Conservation (phyloP, 2,329 filamentous ascomycete species). For the Talaromyces sp. region DNA sequence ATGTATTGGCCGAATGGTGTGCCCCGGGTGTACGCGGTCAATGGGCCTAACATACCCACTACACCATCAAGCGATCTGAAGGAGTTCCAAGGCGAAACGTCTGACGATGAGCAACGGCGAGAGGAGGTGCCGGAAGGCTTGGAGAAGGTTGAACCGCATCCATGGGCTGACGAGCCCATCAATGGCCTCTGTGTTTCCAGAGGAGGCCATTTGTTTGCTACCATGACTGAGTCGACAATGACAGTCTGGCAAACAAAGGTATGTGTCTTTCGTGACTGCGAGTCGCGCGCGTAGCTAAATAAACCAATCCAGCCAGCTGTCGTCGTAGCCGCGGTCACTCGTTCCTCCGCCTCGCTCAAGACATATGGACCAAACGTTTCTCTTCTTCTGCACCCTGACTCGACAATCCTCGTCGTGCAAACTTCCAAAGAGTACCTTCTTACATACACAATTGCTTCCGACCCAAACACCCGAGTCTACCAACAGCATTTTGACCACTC, state of each 20-base stretch:
- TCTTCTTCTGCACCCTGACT: constrained; percentile 83
- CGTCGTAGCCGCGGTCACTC: constrained; percentile 76
- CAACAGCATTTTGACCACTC: constrained; percentile 66
- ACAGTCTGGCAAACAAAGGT: constrained; percentile 97
- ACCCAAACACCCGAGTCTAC: constrained; percentile 78
- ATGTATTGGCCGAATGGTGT: constrained; percentile 51
- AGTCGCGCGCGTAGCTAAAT: constrained; percentile 21
- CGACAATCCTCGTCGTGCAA: constrained; percentile 84
- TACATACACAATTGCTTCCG: constrained; percentile 86
- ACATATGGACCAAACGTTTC: constrained; percentile 83
- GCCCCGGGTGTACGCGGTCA: constrained; percentile 46
- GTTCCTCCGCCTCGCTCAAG: constrained; percentile 72
- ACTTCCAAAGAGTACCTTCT: constrained; percentile 84
- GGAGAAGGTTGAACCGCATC: constrained; percentile 25
- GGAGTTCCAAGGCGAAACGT: constrained; percentile 8
- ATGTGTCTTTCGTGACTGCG: constrained; percentile 25
- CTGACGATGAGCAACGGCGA: constrained; percentile 14
- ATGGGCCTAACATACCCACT: constrained; percentile 36
- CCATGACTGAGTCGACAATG: constrained; percentile 77
- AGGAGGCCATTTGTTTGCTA: constrained; percentile 77
- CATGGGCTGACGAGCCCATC: constrained; percentile 60
- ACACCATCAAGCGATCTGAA: constrained; percentile 22
- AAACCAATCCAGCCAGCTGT: constrained; percentile 67
- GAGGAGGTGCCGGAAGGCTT: constrained; percentile 18
- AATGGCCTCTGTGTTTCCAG: constrained; percentile 72